Base-by-base conservation (phyloP, 2,329 filamentous ascomycete genomes). In the Zasmidium cellare region DNA sequence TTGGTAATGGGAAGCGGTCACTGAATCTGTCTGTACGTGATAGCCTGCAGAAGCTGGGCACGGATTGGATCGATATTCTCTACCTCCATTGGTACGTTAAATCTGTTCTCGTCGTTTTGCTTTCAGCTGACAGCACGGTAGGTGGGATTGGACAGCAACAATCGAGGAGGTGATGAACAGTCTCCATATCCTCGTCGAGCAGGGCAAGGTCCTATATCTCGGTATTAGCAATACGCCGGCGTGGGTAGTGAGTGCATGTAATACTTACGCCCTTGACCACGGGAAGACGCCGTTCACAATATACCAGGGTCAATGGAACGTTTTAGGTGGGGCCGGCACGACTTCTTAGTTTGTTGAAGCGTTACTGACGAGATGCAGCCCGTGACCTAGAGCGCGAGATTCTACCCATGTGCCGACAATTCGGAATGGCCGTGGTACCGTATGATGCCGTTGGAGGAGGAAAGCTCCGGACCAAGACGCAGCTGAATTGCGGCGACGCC, bases 141-240 rank as follows among this genome's bases (percentile, higher is more conserved):
- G n/a, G n/a, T 57, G 55, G 55, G 59, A 62, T 44, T 62, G 54
- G 41, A 54, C 59, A 6, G 52, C 59, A 19, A 82, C 80, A 0
- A 84, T 89, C 46, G 77, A 81, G 0, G 87, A 90, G 67, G 50
- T 90, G 47, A 90, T 90, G 87, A 84, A 88, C 56, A 80, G 81
- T 0, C 78, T 90, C 50, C 87, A 89, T 67, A 75, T 79, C 18
- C 75, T 88, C 11, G 84, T 88, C 0, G 58, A 71, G 0, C 69
- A 78, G 3, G 85, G 87, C 20, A 89, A 89, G 64, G 85, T 90
- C 0, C 74, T 87, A 18, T 89, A 89, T 63, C 76, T 90, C 0
- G 87, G 55, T 22, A 79, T 89, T 69, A 85, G 81, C 46, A 87
- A 90, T 64, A 85, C 84, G 0, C 88, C 87, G 0, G 87, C 88